Conservation (phyloP, 2,329 filamentous ascomycete genomes). For the Chalaropsis ovoidea region DNA sequence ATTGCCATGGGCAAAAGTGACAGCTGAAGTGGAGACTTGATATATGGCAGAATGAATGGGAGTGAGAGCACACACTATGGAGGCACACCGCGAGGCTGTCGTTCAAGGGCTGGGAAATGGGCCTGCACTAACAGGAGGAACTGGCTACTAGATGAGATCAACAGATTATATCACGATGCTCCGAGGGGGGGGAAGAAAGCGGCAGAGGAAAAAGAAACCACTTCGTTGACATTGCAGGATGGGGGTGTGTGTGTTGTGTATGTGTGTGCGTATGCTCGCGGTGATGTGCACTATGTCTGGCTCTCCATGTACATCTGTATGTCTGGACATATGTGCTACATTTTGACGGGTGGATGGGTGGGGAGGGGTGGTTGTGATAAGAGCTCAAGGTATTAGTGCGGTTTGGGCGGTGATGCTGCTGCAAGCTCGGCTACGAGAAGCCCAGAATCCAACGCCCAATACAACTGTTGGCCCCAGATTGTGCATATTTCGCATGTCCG, state of each 20-base stretch:
- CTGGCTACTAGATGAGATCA: not conserved
- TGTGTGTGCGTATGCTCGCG: not conserved
- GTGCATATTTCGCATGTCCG: not conserved
- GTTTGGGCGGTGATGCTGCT: not conserved
- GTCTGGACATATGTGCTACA: not conserved
- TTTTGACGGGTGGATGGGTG: not conserved
- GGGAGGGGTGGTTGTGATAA: not conserved
- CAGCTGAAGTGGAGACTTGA: not conserved
- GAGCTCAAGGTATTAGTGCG: not conserved
- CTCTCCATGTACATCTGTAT: not conserved
- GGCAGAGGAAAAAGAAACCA: not conserved
- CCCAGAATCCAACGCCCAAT: not conserved
- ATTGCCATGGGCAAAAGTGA: not conserved
- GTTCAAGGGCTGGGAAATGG: not conserved
- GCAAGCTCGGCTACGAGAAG: not conserved
- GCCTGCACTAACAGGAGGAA: not conserved
- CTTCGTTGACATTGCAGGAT: not conserved
- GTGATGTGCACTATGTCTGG: not conserved
- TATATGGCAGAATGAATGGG: not conserved
- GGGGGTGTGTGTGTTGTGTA: not conserved
- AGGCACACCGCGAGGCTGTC: not conserved
- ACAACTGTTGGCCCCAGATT: not conserved
- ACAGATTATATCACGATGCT: not conserved
- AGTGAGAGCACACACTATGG: not conserved
- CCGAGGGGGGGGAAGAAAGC: not conserved